Percentiles rank a stretch among this genome's conserved stretches.
phyloP scores from a whole-genome alignment of 371 early-diverging fungal genomes.

The Choanephora cucurbitarum region DNA sequence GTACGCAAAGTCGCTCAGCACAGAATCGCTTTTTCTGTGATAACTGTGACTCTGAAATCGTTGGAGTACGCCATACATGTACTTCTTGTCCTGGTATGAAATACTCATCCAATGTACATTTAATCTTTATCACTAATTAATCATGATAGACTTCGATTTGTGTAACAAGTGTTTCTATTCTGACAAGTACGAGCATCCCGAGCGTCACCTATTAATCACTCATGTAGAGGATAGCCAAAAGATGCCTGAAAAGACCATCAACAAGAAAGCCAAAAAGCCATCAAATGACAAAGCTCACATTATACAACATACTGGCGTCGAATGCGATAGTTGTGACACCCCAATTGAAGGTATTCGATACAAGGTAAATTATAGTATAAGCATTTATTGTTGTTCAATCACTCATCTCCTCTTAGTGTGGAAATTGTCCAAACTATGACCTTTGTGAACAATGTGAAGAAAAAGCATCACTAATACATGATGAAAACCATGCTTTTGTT shows the following conservation, averaged over 20 bases:
- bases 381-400: no score
- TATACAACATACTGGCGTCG: constrained; percentile 32
- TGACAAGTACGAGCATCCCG: constrained; percentile 37
- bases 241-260: neutral
- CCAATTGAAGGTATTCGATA: constrained; percentile 51
- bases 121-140: neutral
- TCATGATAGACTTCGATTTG: constrained; percentile 54
- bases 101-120: neutral
- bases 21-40: constrained; percentile 42
- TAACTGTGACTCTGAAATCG: constrained; percentile 46
- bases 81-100: constrained; percentile 31
- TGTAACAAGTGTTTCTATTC: constrained; percentile 46
- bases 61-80: constrained; percentile 54
- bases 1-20: neutral
- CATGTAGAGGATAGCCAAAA: constrained; percentile 26
- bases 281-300: constrained; percentile 3
- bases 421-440: constrained; percentile 58
- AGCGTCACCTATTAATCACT: constrained; percentile 38
- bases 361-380: constrained; percentile 47
- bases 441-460: constrained; percentile 59
- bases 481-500: constrained; percentile 51
- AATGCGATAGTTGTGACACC: constrained; percentile 52
- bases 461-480: constrained; percentile 32
- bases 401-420: no score
- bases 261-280: neutral